Base-by-base conservation (phyloP, 768 basidiomycete genomes). In the Rhodotorula graminis region DNA sequence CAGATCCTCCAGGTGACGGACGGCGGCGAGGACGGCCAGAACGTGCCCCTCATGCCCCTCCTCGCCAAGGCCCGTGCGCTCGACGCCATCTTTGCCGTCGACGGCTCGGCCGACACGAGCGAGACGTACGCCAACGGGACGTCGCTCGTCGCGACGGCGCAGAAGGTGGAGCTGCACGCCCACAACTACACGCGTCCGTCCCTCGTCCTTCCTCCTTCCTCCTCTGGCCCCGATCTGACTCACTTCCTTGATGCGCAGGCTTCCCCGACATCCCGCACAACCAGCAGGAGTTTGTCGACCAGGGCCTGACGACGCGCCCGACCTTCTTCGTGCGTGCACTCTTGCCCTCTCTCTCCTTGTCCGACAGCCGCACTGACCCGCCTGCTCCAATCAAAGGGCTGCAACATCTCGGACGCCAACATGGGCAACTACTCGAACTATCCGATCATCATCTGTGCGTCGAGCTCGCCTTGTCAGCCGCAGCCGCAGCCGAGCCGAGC, bases 71-170 rank as follows among this genome's bases (percentile, higher is more conserved):
- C 85, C 2, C 85, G 92, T 61, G 83, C 79, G 0, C 76, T 93
- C 55, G 92, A 94, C 77, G 86, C 89, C 9, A 86, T 93, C 75
- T 83, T 94, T 25, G 89, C 89, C 0, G 82, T 91, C 29, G 92
- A 93, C 77, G 85, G 85, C 33, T 81, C 80, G 0, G 82, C 80
- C 61, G 83, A 84, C 71, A 82, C 83, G 9, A 77, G 14, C 6
- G 83, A 86, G 63, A 83, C 81, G 68, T 93, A 88, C 86, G 88
- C 88, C 69, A 88, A 91, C 78, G 90, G 89, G 1, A 85, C 86
- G 3, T 81, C 85, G 2, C 83, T 86, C 21, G 74, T 87, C 27
- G 75, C 82, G 9, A 85, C 84, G 44, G 10, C 27, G 31, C 74
- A 83, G 19, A 77, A 81, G 44, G 85, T 86, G 67, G 84, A 84